Conservation (phyloP, 2,329 filamentous ascomycete genomes). For the Colletotrichum shisoi region DNA sequence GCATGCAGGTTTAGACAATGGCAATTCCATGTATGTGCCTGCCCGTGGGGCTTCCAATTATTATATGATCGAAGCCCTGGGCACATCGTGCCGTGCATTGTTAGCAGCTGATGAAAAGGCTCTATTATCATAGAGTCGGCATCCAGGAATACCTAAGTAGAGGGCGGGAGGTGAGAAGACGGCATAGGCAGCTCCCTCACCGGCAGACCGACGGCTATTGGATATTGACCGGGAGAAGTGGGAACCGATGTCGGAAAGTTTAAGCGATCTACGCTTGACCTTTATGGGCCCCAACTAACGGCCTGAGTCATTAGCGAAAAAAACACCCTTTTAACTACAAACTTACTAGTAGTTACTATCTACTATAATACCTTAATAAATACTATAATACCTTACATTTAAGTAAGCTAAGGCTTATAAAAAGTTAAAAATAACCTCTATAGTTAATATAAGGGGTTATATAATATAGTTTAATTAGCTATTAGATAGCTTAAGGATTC, state of each 20-base stretch:
- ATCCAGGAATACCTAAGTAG: not conserved
- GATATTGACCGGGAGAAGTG: slow-evolving; percentile 34
- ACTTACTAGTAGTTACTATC: too few relatives aligned
- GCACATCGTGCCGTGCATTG: not conserved
- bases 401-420: too few relatives aligned
- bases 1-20: not conserved
- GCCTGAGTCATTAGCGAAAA: too few relatives aligned
- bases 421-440: too few relatives aligned
- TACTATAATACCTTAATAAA: too few relatives aligned
- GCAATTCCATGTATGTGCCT: not conserved
- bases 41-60: too few relatives aligned
- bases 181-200: slow-evolving; percentile 9
- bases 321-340: too few relatives aligned
- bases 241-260: slow-evolving; percentile 20
- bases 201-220: slow-evolving; percentile 15
- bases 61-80: not conserved
- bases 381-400: too few relatives aligned
- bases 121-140: not conserved
- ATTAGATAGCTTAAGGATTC: too few relatives aligned
- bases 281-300: too few relatives aligned
- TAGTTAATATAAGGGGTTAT: too few relatives aligned
- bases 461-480: too few relatives aligned
- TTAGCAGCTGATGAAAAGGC: not conserved
- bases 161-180: not conserved
- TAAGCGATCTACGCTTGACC: slow-evolving; percentile 34